phyloP scores from a whole-genome alignment of 2,329 filamentous ascomycete species.

The Anthostomella pinea region DNA sequence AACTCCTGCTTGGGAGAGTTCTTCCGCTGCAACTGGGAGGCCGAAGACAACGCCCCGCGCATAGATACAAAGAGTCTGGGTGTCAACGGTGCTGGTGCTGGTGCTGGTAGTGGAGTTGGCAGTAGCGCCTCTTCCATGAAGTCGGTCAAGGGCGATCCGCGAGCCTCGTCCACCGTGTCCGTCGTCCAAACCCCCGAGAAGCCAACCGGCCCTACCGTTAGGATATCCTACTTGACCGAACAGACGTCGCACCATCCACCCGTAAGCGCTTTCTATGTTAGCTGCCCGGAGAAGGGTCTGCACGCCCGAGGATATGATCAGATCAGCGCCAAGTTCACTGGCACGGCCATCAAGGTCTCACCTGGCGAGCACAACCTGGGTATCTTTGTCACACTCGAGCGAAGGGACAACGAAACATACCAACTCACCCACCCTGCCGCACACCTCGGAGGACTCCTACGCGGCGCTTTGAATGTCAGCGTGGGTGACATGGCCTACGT shows the following conservation, averaged over 20 bases:
- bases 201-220: conserved; percentile 54
- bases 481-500: conserved; percentile 89
- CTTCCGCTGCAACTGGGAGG: conserved; percentile 97
- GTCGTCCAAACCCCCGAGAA: conserved; percentile 47
- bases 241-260: conserved; percentile 98
- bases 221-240: conserved; percentile 91
- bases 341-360: conserved; percentile 86
- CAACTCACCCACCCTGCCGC: conserved; percentile 94
- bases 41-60: conserved; percentile 71
- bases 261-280: conserved; percentile 91
- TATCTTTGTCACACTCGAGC: conserved; percentile 86
- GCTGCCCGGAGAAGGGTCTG: conserved; percentile 88
- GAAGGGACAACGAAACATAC: conserved; percentile 82
- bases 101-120: conserved; percentile 28
- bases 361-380: conserved; percentile 92
- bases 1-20: conserved; percentile 97
- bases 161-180: conserved; percentile 48
- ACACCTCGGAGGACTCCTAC: conserved; percentile 81
- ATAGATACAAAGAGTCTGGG: conserved; percentile 51
- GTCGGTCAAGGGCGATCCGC: conserved; percentile 40
- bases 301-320: conserved; percentile 90
- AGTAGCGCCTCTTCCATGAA: conserved; percentile 49
- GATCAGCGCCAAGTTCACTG: conserved; percentile 95
- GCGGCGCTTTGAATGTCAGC: conserved; percentile 83
- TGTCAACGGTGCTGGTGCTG: conserved; percentile 24